Conservation (phyloP, 2,329 filamentous ascomycete genomes). For the Hymenoscyphus repandus region DNA sequence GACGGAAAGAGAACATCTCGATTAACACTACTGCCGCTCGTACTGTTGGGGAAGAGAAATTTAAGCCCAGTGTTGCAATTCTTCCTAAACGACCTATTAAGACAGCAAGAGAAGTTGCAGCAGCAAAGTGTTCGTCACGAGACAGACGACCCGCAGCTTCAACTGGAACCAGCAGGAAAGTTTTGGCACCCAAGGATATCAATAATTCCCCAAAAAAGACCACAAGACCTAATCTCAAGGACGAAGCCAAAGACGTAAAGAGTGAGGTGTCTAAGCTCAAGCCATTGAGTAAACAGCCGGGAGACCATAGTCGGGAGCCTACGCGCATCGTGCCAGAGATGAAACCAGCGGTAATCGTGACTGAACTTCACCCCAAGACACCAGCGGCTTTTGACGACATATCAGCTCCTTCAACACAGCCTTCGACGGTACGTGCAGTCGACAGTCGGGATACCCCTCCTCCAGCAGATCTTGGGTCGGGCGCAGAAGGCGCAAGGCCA, state of each 20-base stretch:
- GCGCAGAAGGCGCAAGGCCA: conserved; percentile 54
- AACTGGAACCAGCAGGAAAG: conserved; percentile 21
- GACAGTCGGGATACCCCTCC: conserved; percentile 51
- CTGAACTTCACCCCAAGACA: conserved; percentile 33
- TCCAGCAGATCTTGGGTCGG: conserved; percentile 50
- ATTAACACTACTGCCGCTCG: conserved; percentile 26
- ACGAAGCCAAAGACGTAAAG: conserved; percentile 39
- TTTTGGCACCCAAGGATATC: conserved; percentile 47
- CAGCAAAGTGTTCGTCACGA: conserved; percentile 19
- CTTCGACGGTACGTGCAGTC: conserved; percentile 26
- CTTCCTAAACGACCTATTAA: conserved; percentile 17
- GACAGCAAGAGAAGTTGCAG: conserved; percentile 21
- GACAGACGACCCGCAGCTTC: conserved; percentile 17
- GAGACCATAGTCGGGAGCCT: conserved; percentile 15
- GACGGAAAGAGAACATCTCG: conserved; percentile 25
- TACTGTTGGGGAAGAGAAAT: conserved; percentile 28
- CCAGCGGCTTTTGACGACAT: conserved; percentile 39
- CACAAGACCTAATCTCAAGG: conserved; percentile 30
- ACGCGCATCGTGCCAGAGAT: conserved; percentile 8
- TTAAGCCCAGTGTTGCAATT: conserved; percentile 8
- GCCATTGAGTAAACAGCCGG: conserved; percentile 14
- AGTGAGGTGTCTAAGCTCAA: conserved; percentile 27
- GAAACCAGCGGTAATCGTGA: conserved; percentile 13
- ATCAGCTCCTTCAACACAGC: conserved; percentile 46
- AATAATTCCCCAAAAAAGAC: conserved; percentile 51